These are phyloP conservation scores for Aspergillus biplanus DNA, from an alignment of 495 filamentous ascomycete species.

Conservation along the genomic window DNA sequence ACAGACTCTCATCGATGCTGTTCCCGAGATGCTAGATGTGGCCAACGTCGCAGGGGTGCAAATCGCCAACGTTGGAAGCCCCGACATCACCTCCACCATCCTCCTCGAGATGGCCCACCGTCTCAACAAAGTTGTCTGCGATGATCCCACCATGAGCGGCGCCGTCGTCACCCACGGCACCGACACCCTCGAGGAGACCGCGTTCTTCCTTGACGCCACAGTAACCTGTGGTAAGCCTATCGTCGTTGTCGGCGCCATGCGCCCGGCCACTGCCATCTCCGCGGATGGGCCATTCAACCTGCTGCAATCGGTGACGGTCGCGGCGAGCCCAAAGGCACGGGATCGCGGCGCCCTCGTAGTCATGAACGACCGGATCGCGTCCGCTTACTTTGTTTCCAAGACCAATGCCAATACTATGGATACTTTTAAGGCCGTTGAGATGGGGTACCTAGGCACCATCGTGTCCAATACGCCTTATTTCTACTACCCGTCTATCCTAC, in stretches of 20 bases:
- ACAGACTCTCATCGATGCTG: slow-evolving; percentile 41
- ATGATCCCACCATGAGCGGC: slow-evolving; percentile 46
- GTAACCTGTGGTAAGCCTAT: slow-evolving; percentile 52
- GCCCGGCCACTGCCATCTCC: slow-evolving; percentile 52
- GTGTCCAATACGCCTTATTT: slow-evolving; percentile 50
- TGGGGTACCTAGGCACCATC: slow-evolving; percentile 49
- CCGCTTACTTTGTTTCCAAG: slow-evolving; percentile 53
- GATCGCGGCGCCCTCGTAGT: slow-evolving; percentile 50
- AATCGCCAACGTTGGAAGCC: slow-evolving; percentile 42
- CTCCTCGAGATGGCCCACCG: slow-evolving; percentile 45
- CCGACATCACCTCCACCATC: slow-evolving; percentile 44
- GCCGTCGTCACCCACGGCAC: slow-evolving; percentile 56
- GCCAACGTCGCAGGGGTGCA: slow-evolving; percentile 55
- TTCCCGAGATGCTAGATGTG: slow-evolving; percentile 46
- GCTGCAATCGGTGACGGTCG: slow-evolving; percentile 52
- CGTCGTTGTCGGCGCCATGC: slow-evolving; percentile 54
- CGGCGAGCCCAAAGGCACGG: slow-evolving; percentile 34
- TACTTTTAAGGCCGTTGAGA: slow-evolving; percentile 52
- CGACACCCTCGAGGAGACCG: slow-evolving; percentile 54
- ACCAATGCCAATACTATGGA: slow-evolving; percentile 55
- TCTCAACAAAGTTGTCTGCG: slow-evolving; percentile 44
- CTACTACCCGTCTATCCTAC: slow-evolving; percentile 43
- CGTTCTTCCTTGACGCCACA: slow-evolving; percentile 54
- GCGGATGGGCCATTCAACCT: slow-evolving; percentile 56
- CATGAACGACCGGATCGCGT: slow-evolving; percentile 55